A percentile compares a stretch with the other conserved stretches of the same genome.
Conservation (phyloP, 1,284 basidiomycete species). For the Tilletia setariae region DNA sequence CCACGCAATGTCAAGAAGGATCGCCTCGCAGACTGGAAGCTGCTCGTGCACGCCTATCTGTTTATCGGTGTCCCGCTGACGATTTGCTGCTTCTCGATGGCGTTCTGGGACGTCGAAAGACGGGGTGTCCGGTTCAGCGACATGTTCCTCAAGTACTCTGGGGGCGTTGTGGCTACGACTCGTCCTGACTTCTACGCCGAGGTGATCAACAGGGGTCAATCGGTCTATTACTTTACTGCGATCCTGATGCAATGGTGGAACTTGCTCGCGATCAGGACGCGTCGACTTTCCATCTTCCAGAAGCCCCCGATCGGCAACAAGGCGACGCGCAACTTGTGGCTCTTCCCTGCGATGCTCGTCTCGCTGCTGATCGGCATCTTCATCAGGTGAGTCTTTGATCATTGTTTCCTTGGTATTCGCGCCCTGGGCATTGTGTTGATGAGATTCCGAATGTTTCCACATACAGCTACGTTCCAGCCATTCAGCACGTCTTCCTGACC, state of each 20-base stretch:
- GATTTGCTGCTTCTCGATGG: conserved; percentile 58
- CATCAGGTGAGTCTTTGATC: conserved; percentile 21
- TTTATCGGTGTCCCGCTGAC: conserved; percentile 64
- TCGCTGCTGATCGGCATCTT: conserved; percentile 41
- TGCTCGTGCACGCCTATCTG: conserved; percentile 67
- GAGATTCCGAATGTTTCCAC: neutral
- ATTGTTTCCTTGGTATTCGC: conserved; percentile 3
- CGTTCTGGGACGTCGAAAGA: conserved; percentile 61
- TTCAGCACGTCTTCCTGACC: conserved; percentile 62
- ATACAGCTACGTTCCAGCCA: conserved; percentile 42
- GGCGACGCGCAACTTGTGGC: conserved; percentile 29
- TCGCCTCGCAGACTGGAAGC: conserved; percentile 59
- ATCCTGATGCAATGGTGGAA: conserved; percentile 67
- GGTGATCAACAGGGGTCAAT: conserved; percentile 54
- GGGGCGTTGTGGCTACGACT: conserved; percentile 53
- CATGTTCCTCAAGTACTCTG: conserved; percentile 57
- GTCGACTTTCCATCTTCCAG: conserved; percentile 58
- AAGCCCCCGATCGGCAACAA: conserved; percentile 31
- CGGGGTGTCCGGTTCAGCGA: conserved; percentile 61
- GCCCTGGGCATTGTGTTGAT: too few relatives aligned
- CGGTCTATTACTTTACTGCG: conserved; percentile 63
- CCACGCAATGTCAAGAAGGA: conserved; percentile 65
- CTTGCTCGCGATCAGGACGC: conserved; percentile 57
- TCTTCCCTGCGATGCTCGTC: conserved; percentile 32
- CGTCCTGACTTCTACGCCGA: conserved; percentile 53